phyloP scores from a whole-genome alignment of 2,329 filamentous ascomycete species.

The Neofusicoccum sp. region DNA sequence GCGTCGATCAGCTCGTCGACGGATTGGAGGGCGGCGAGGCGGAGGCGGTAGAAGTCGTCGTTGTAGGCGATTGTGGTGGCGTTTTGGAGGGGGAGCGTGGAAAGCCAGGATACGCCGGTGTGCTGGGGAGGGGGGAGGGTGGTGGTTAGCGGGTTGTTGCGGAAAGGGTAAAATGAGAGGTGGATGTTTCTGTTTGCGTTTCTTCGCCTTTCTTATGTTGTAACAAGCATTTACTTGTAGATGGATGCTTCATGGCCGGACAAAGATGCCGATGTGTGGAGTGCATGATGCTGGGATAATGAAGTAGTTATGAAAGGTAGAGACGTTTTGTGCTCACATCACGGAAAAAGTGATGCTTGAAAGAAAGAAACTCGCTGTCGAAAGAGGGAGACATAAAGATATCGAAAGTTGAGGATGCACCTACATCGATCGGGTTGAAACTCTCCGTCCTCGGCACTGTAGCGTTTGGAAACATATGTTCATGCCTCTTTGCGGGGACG shows the following conservation, averaged over 20 bases:
- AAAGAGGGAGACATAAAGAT: too few species aligned
- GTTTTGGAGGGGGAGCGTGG: constrained; percentile 47
- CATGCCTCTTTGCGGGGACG: constrained; percentile 62
- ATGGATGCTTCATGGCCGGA: too few species aligned
- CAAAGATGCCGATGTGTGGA: too few species aligned
- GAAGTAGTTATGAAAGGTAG: too few species aligned
- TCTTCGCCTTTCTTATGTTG: too few species aligned
- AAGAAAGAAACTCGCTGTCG: too few species aligned
- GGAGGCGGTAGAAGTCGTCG: constrained; percentile 55
- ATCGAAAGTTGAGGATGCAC: too few species aligned
- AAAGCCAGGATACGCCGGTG: constrained; percentile 51
- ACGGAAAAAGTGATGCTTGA: too few species aligned
- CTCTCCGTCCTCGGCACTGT: constrained; percentile 63
- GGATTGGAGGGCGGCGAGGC: constrained; percentile 54
- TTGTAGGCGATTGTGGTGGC: constrained; percentile 53
- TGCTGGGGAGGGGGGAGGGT: constrained; percentile 18
- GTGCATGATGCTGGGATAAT: too few species aligned
- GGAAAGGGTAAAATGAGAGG: too few species aligned
- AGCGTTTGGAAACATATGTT: constrained; percentile 61
- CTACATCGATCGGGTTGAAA: constrained; percentile 64
- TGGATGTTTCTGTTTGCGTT: constrained; percentile 31
- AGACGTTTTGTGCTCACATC: too few species aligned
- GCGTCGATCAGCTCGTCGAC: constrained; percentile 58
- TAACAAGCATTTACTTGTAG: too few species aligned
- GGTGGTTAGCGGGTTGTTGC: constrained; percentile 25